Evolutionary conservation across 2,329 filamentous ascomycete genomes (phyloP), one percentile per base, ranked within the genome.

Genomic region (Calonectria hongkongensis): DNA sequence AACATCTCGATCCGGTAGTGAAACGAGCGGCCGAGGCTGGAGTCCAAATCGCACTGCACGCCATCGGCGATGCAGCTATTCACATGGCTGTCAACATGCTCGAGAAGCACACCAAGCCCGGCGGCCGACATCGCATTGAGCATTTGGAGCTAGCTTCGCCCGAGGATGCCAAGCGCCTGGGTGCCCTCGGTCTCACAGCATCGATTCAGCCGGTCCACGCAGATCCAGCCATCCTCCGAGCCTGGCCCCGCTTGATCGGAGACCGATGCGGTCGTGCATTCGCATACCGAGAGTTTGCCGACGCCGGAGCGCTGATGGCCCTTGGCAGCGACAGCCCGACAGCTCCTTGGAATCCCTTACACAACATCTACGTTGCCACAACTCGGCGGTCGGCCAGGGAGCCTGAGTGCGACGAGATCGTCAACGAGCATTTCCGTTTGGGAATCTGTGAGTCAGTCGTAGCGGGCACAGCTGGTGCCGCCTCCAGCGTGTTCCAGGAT

Each of bases 1-100:
- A 86, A 33, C 86, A 89, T 80, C 85, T 92, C 3, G 85, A 82
- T 7, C 88, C 89, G 0, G 88, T 92, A 0, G 87, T 93, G 1
- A 83, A 85, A 68, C 85, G 84, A 41, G 91, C 91, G 2, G 86
- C 87, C 47, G 84, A 83, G 5, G 87, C 86, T 1, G 87, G 88
- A 0, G 78, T 93, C 36, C 91, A 93, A 79, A 88, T 90, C 68
- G 91, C 91, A 0, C 83, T 93, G 8, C 91, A 93, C 79, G 91
- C 91, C 36, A 93, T 93, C 72, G 91, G 91, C 36, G 91, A 93
- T 74, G 85, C 84, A 12, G 90, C 91, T 4, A 86, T 92, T 21
- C 85, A 82, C 28, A 87, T 88, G 74, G 90, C 90, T 6, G 85
- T 92, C 62, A 88, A 92, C 74, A 85, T 86, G 0, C 84, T 93